phyloP scores from a whole-genome alignment of 164 flowering plant species.

The Cinnamomum chago region DNA sequence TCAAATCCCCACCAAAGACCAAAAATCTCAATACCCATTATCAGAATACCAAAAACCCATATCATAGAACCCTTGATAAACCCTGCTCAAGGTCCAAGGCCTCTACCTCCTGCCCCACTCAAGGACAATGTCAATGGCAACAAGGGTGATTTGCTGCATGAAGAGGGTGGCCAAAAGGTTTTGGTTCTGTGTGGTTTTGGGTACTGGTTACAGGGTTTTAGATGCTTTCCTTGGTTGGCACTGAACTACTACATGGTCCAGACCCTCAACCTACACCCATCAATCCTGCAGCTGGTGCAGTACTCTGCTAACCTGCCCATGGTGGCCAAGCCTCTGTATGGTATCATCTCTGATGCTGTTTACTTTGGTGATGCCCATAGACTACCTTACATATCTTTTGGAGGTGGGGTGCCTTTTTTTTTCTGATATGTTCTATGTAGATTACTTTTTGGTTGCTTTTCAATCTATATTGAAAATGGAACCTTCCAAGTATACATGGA shows the following conservation, averaged over 20 bases:
- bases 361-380: slow-evolving; percentile 76
- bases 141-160: slow-evolving; percentile 12
- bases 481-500: too few relatives aligned
- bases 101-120: neutral
- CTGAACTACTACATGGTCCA: slow-evolving; percentile 74
- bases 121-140: slow-evolving; percentile 16
- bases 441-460: neutral
- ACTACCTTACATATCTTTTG: slow-evolving; percentile 79
- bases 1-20: slow-evolving; percentile 21
- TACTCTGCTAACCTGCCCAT: slow-evolving; percentile 69
- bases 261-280: slow-evolving; percentile 54
- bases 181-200: slow-evolving; percentile 72
- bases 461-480: neutral
- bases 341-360: slow-evolving; percentile 81
- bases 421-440: neutral
- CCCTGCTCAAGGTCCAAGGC: slow-evolving; percentile 16
- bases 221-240: slow-evolving; percentile 95
- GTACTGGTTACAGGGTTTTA: slow-evolving; percentile 91
- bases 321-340: slow-evolving; percentile 93
- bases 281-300: slow-evolving; percentile 82
- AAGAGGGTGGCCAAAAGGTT: slow-evolving; percentile 40
- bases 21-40: slow-evolving; percentile 14
- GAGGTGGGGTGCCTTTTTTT: slow-evolving; percentile 46
- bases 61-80: slow-evolving; percentile 15
- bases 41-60: slow-evolving; percentile 20